Conservation (phyloP, 306 rosid species). For the Begonia loranthoides region DNA sequence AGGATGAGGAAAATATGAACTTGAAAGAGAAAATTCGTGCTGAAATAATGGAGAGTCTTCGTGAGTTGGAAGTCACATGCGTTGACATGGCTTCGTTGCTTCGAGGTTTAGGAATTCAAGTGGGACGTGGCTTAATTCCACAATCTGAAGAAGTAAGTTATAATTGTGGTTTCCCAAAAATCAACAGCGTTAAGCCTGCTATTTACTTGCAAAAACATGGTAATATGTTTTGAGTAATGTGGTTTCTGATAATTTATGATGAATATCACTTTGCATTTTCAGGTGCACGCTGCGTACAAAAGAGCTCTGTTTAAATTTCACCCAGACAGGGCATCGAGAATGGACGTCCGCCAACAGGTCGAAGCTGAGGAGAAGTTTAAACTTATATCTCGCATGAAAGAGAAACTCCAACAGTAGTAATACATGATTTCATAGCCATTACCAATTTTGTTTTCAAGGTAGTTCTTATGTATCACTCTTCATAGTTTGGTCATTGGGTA, state of each 20-base stretch:
- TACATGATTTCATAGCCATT: not conserved
- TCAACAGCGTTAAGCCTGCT: too few species aligned
- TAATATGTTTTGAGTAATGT: too few species aligned
- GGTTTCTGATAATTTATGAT: not conserved
- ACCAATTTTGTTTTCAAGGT: too few species aligned
- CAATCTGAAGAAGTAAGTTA: constrained; percentile 44
- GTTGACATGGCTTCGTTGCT: constrained; percentile 74
- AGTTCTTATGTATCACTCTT: too few species aligned
- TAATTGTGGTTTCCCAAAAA: too few species aligned
- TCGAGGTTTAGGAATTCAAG: constrained; percentile 66
- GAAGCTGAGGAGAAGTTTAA: constrained; percentile 57
- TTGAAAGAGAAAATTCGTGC: constrained; percentile 67
- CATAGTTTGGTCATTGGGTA: too few species aligned
- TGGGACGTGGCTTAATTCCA: constrained; percentile 38
- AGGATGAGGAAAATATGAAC: constrained; percentile 75
- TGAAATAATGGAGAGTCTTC: constrained; percentile 51
- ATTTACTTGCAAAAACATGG: too few species aligned
- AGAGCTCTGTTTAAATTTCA: constrained; percentile 44
- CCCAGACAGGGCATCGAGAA: constrained; percentile 51
- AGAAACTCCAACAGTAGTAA: constrained; percentile 14
- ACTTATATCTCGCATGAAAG: constrained; percentile 45
- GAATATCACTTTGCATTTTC: constrained; percentile 13
- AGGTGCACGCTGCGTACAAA: constrained; percentile 49
- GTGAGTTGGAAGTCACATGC: constrained; percentile 47
- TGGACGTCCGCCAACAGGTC: constrained; percentile 37